Evolutionary conservation across 306 rosid genomes (phyloP).

Genomic region (Vicia faba): DNA sequence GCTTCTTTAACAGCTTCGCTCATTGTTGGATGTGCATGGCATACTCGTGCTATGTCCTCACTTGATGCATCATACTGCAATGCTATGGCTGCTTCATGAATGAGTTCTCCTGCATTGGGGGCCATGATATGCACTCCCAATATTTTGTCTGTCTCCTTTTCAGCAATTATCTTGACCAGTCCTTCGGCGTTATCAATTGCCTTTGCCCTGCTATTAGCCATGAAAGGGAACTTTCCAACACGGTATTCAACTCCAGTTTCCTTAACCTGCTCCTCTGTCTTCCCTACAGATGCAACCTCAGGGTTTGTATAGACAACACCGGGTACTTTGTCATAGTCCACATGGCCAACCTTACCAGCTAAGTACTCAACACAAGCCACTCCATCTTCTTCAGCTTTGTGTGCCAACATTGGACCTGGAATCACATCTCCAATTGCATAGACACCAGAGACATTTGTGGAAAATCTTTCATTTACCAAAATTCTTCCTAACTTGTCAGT

Average conservation of each 20-base stretch:
- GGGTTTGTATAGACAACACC: constrained; percentile 96
- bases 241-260: constrained; percentile 66
- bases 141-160: constrained; percentile 92
- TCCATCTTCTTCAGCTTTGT: constrained; percentile 99
- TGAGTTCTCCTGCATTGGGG: constrained; percentile 95
- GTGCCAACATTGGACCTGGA: constrained; percentile 99
- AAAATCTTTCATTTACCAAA: constrained; percentile 76
- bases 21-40: constrained; percentile 99
- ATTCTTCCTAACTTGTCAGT: constrained; percentile 81
- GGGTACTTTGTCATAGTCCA: constrained; percentile 97
- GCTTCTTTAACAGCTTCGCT: constrained; percentile 99
- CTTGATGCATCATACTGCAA: constrained; percentile 89
- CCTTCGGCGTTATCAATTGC: constrained; percentile 98
- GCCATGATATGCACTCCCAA: constrained; percentile 99
- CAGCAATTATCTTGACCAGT: constrained; percentile 86
- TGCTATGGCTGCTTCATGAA: constrained; percentile 91
- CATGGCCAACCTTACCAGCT: constrained; percentile 96
- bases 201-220: constrained; percentile 99
- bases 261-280: constrained; percentile 98
- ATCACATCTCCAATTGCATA: constrained; percentile 95
- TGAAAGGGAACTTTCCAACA: constrained; percentile 91
- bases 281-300: constrained; percentile 94
- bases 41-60: constrained; percentile 97
- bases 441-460: constrained; percentile 76
- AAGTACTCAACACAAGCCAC: constrained; percentile 97